Conservation (phyloP, 2,329 filamentous ascomycete species). For the Beauveria pseudobassiana region DNA sequence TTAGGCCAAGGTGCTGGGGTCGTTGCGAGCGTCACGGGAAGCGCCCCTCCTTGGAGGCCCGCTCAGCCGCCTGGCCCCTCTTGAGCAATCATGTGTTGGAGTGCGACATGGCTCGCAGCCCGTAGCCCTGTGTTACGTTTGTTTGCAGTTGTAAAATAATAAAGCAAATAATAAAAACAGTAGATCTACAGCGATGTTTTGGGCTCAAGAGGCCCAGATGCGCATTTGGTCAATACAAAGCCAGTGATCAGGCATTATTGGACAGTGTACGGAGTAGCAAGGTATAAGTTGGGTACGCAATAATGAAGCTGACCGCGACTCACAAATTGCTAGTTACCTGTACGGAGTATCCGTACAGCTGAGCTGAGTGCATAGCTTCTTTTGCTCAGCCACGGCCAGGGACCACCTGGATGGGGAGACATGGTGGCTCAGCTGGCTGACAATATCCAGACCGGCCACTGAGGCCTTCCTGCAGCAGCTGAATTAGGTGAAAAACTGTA, state of each 20-base stretch:
- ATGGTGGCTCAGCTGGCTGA: neutral
- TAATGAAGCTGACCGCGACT: neutral
- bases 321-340: too few species aligned
- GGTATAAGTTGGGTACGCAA: too few species aligned
- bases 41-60: slow-evolving; percentile 3
- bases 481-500: neutral
- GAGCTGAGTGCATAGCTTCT: too few species aligned
- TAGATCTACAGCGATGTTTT: too few species aligned
- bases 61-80: slow-evolving; percentile 4
- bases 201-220: too few species aligned
- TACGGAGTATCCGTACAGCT: too few species aligned
- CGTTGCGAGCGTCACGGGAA: slow-evolving; percentile 3
- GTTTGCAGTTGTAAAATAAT: too few species aligned
- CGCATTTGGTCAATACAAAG: neutral
- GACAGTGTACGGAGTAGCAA: neutral
- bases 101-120: neutral
- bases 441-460: neutral
- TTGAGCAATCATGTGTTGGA: neutral
- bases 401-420: neutral
- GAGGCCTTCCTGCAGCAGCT: neutral
- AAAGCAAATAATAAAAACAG: too few species aligned
- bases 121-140: too few species aligned
- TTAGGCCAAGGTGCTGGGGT: neutral
- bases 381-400: neutral
- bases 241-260: too few species aligned